Conservation (phyloP, 768 basidiomycete genomes). For the Cyclocybe aegerita region DNA sequence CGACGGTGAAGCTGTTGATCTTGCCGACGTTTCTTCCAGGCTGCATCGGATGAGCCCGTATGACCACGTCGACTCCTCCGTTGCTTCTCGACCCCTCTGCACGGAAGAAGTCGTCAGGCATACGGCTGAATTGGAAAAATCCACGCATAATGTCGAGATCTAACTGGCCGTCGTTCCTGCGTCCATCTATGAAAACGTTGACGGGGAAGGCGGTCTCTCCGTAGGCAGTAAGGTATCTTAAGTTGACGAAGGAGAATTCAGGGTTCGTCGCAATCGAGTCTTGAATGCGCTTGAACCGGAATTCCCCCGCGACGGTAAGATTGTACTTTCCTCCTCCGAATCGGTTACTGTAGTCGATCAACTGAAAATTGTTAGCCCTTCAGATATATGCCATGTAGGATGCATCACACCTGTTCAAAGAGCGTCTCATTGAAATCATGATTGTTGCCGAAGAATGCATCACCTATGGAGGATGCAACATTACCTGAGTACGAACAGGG, state of each 20-base stretch:
- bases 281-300: conserved; percentile 19
- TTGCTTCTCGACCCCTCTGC: conserved; percentile 4
- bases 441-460: too few species aligned
- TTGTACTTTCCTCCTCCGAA: conserved; percentile 23
- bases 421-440: too few species aligned
- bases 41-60: conserved; percentile 11
- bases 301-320: conserved; percentile 16
- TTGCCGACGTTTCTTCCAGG: conserved; percentile 13
- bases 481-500: too few species aligned
- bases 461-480: too few species aligned
- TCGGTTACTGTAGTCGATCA: conserved; percentile 15
- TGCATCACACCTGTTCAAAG: too few species aligned
- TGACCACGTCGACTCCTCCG: conserved; percentile 4
- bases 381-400: too few species aligned
- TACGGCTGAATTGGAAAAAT: conserved; percentile 17
- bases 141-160: conserved; percentile 16
- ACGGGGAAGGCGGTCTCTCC: conserved; percentile 19
- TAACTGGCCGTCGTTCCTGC: conserved; percentile 12
- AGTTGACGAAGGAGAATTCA: conserved; percentile 15
- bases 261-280: conserved; percentile 24
- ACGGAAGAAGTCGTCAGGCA: conserved; percentile 17
- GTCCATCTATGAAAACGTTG: conserved; percentile 22
- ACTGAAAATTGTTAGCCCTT: too few species aligned
- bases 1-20: conserved; percentile 13
- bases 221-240: conserved; percentile 18